These are phyloP conservation scores for Podosphaera aphanis DNA, from an alignment of 2,329 filamentous ascomycete genomes.

Conservation along the genomic window DNA sequence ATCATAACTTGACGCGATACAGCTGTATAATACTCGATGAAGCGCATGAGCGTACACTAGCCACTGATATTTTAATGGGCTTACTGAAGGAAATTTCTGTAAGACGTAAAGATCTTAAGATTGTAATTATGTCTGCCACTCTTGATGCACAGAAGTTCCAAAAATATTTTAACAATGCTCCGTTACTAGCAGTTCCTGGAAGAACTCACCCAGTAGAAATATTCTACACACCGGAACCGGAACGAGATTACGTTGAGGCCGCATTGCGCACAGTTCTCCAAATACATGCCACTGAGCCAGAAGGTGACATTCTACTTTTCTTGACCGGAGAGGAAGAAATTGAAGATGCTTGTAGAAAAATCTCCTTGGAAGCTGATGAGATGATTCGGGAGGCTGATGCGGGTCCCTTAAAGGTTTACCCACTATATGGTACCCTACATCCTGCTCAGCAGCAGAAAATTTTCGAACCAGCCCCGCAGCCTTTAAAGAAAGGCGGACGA, in stretches of 20 bases:
- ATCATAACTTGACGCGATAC: slow-evolving; percentile 75
- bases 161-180: slow-evolving; percentile 85
- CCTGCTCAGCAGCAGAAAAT: slow-evolving; percentile 87
- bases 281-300: slow-evolving; percentile 78
- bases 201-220: slow-evolving; percentile 94
- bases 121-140: slow-evolving; percentile 97
- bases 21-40: slow-evolving; percentile 97
- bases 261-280: slow-evolving; percentile 85
- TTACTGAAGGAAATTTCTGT: slow-evolving; percentile 73
- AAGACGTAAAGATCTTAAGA: slow-evolving; percentile 73
- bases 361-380: slow-evolving; percentile 73
- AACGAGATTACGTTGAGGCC: slow-evolving; percentile 90
- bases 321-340: slow-evolving; percentile 97
- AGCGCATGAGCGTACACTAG: slow-evolving; percentile 89
- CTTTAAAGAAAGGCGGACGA: slow-evolving; percentile 49
- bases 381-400: slow-evolving; percentile 77
- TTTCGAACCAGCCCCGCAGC: slow-evolving; percentile 65
- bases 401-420: slow-evolving; percentile 73
- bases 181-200: slow-evolving; percentile 78
- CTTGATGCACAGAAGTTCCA: slow-evolving; percentile 97
- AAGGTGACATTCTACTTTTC: slow-evolving; percentile 86
- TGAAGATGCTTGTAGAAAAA: slow-evolving; percentile 85
- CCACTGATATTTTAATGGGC: slow-evolving; percentile 94
- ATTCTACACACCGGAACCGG: slow-evolving; percentile 90
- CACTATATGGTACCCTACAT: slow-evolving; percentile 80